Base-by-base conservation (phyloP, 1,284 basidiomycete species). In the Ceratobasidium sp. region DNA sequence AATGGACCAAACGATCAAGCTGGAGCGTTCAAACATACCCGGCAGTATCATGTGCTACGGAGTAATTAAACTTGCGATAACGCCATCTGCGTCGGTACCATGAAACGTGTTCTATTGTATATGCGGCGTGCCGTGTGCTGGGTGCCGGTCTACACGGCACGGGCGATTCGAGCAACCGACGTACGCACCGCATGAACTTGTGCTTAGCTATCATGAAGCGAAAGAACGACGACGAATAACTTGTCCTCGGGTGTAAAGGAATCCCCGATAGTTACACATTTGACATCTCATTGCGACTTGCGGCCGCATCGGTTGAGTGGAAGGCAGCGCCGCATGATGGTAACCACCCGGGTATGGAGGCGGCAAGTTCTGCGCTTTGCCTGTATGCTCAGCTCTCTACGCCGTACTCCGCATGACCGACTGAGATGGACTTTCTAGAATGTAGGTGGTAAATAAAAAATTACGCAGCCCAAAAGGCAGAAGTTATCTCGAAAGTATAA, bases 331-430 rank as follows among this genome's bases (percentile, higher is more conserved):
- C 40, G 28, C 53, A 58, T 69, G 38, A 38, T 44, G 18, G 42
- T 46, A 58, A 33, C 36, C 38, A 69, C 16, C 33, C 64, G 64
- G 38, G 2, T 69, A 56, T 53, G 23, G n/a, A 69, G 64, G 64
- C 64, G 64, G 25, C 21, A 18, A 11, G 38, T 69, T 69, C 64
- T 44, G 36, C n/a, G 53, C 51, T 40, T 12, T 66, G n/a, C 40
- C 36, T 21, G 8, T 60, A 42, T 38, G 56, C 16, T 18, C 48
- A 36, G n/a, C 21, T 40, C n/a, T 18, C 23, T 30, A 4, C 28
- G 7, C 16, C 48, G 14, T 42, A 8, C 48, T 40, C 38, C 16
- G 18, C 11, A 2, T 16, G 36, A 16, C 21, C 40, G 54, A 36
- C 66, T 42, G 64, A 30, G 23, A 46, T 9, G 53, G 40, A 14